phyloP scores from a whole-genome alignment of 2,329 filamentous ascomycete species.

The Dactylellina drechsleri region DNA sequence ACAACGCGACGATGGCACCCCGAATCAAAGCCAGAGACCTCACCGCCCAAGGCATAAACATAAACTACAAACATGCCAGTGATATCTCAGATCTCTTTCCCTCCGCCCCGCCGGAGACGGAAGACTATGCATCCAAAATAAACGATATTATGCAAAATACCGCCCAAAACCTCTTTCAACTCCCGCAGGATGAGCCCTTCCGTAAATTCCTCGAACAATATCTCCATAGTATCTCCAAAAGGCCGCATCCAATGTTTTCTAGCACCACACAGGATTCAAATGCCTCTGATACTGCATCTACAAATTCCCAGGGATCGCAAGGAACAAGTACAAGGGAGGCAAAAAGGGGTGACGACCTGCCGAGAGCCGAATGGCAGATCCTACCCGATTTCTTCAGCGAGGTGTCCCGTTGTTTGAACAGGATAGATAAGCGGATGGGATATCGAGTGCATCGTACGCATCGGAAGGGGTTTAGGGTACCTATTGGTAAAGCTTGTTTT shows the following conservation, averaged over 20 bases:
- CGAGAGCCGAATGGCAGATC: conserved; percentile 40
- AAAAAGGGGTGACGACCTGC: background rate
- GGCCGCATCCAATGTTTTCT: conserved; percentile 36
- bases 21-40: conserved; percentile 47
- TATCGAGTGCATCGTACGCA: conserved; percentile 47
- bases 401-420: conserved; percentile 41
- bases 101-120: background rate
- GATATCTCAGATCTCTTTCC: conserved; percentile 40
- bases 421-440: conserved; percentile 35
- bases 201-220: conserved; percentile 32
- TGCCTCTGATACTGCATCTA: conserved; percentile 1
- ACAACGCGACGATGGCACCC: conserved; percentile 35
- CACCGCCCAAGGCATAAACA: conserved; percentile 32
- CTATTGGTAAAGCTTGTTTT: conserved; percentile 32
- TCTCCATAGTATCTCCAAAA: conserved; percentile 26
- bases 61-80: conserved; percentile 43
- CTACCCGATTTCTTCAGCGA: conserved; percentile 49
- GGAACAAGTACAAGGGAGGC: conserved; percentile 6
- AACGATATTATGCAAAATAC: conserved; percentile 42
- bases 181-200: conserved; percentile 29
- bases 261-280: background rate
- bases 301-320: conserved; percentile 6
- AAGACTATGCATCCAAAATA: conserved; percentile 39
- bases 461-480: conserved; percentile 43
- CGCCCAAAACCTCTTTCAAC: conserved; percentile 23